phyloP scores from a whole-genome alignment of 768 basidiomycete species.

The Agrocybe praecox region DNA sequence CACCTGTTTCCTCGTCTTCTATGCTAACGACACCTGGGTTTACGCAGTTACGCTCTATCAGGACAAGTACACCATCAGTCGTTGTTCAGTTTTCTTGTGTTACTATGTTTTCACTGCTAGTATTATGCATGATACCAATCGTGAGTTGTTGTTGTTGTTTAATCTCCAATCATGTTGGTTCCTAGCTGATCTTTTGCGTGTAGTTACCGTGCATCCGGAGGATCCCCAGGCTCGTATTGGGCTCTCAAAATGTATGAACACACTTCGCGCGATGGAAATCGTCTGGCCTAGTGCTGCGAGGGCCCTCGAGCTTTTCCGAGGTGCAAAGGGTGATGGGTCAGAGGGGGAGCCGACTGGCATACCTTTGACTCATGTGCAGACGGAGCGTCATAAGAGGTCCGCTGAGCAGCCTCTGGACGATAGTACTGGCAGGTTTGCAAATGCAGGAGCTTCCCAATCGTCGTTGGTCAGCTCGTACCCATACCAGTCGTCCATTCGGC shows the following conservation, averaged over 20 bases:
- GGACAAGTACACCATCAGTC: slow-evolving; percentile 61
- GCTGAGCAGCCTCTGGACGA: slow-evolving; percentile 54
- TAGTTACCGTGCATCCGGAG: slow-evolving; percentile 63
- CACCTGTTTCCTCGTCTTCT: neutral
- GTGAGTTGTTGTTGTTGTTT: slow-evolving; percentile 62
- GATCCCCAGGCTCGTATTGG: slow-evolving; percentile 74
- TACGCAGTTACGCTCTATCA: slow-evolving; percentile 56
- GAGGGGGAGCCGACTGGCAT: slow-evolving; percentile 13
- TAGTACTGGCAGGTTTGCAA: slow-evolving; percentile 17
- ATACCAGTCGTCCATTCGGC: slow-evolving; percentile 10
- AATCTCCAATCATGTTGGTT: neutral
- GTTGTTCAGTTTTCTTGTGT: slow-evolving; percentile 68
- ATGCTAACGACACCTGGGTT: neutral
- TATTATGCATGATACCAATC: slow-evolving; percentile 75
- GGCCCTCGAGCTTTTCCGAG: slow-evolving; percentile 71
- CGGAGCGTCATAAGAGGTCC: slow-evolving; percentile 57
- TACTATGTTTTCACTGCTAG: slow-evolving; percentile 83
- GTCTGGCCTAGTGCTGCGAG: slow-evolving; percentile 81
- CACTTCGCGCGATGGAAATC: slow-evolving; percentile 63
- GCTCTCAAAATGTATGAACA: slow-evolving; percentile 67
- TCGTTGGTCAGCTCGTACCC: slow-evolving; percentile 1
- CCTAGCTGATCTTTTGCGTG: neutral
- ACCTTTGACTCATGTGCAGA: slow-evolving; percentile 15
- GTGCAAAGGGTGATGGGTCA: slow-evolving; percentile 48
- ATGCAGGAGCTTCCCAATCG: too few species aligned